Evolutionary conservation across 805 yeast species (phyloP).

Genomic region (Ogataea neopini): DNA sequence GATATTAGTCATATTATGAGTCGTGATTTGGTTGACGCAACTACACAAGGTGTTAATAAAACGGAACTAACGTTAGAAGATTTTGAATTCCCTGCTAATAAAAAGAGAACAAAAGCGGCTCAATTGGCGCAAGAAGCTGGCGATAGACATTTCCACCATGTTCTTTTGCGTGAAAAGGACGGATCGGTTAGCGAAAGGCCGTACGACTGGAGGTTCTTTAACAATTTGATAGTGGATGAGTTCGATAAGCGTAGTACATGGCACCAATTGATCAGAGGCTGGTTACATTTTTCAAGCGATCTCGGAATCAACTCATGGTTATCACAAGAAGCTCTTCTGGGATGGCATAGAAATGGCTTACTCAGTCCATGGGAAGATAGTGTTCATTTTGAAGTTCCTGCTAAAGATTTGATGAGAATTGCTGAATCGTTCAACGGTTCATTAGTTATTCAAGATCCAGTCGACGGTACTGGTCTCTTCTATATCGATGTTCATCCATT

Average conservation of each 20-base stretch:
- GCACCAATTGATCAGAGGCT: constrained; percentile 46
- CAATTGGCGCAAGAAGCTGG: constrained; percentile 33
- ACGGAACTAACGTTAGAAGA: constrained; percentile 22
- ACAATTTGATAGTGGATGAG: constrained; percentile 38
- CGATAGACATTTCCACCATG: constrained; percentile 36
- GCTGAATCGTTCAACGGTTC: constrained; percentile 50
- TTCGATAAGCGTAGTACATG: constrained; percentile 45
- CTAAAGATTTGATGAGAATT: constrained; percentile 45
- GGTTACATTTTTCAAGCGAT: constrained; percentile 45
- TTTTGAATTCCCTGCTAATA: constrained; percentile 32
- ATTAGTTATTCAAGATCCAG: constrained; percentile 44
- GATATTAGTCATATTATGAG: constrained; percentile 31
- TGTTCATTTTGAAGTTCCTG: constrained; percentile 52
- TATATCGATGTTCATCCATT: constrained; percentile 50
- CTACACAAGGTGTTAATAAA: constrained; percentile 20
- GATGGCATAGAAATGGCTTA: constrained; percentile 53
- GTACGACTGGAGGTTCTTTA: constrained; percentile 72
- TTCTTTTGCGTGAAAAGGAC: constrained; percentile 32
- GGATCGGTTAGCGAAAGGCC: constrained; percentile 37
- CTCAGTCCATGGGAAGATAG: constrained; percentile 55
- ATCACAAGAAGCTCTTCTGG: constrained; percentile 49
- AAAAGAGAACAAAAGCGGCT: constrained; percentile 33
- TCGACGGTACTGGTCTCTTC: constrained; percentile 46
- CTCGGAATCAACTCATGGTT: constrained; percentile 47
- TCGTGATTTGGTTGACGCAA: constrained; percentile 32